A percentile compares a stretch with the other conserved stretches of the same genome.
Evolutionary conservation across 805 yeast genomes (phyloP).

Genomic region (Cyberlindnera veronae): DNA sequence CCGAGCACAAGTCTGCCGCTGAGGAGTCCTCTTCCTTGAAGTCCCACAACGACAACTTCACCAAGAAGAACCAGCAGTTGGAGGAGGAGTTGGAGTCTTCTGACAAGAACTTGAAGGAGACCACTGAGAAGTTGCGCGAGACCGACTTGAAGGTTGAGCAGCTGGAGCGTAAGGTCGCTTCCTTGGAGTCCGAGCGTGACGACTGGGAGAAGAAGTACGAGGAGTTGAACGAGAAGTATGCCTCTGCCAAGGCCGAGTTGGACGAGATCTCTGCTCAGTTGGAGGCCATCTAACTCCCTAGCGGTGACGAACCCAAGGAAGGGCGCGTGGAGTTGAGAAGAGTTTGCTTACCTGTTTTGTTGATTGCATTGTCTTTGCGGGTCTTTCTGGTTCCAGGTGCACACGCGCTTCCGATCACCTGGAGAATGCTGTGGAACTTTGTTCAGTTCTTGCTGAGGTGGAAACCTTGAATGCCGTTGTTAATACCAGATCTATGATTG

Average conservation of each 20-base stretch:
- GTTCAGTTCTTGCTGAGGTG: slow-evolving; percentile 9
- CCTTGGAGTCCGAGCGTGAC: slow-evolving; percentile 89
- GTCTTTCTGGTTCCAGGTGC: slow-evolving; percentile 1
- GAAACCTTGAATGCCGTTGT: slow-evolving; percentile 2
- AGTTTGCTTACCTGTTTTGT: slow-evolving; percentile 6
- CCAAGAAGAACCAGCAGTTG: slow-evolving; percentile 83
- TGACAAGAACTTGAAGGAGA: slow-evolving; percentile 86
- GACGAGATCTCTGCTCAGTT: slow-evolving; percentile 96
- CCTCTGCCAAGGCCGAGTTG: slow-evolving; percentile 84
- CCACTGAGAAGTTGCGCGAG: slow-evolving; percentile 91
- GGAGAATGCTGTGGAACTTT: slow-evolving; percentile 5
- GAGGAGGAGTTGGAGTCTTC: slow-evolving; percentile 91
- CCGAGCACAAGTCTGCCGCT: slow-evolving; percentile 78
- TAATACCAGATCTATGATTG: not conserved
- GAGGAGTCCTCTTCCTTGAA: slow-evolving; percentile 88
- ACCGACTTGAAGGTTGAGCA: slow-evolving; percentile 96
- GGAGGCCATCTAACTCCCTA: slow-evolving; percentile 45
- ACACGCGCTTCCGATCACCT: not conserved
- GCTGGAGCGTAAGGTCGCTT: slow-evolving; percentile 88
- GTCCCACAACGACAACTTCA: slow-evolving; percentile 83
- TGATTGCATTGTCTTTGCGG: slow-evolving; percentile 1
- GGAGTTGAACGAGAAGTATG: slow-evolving; percentile 78
- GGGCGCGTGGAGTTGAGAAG: not conserved
- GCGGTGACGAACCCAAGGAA: not conserved
- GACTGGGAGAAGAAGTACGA: slow-evolving; percentile 88